Base-by-base conservation (phyloP, 495 filamentous ascomycete genomes). In the Neurospora hispaniola region DNA sequence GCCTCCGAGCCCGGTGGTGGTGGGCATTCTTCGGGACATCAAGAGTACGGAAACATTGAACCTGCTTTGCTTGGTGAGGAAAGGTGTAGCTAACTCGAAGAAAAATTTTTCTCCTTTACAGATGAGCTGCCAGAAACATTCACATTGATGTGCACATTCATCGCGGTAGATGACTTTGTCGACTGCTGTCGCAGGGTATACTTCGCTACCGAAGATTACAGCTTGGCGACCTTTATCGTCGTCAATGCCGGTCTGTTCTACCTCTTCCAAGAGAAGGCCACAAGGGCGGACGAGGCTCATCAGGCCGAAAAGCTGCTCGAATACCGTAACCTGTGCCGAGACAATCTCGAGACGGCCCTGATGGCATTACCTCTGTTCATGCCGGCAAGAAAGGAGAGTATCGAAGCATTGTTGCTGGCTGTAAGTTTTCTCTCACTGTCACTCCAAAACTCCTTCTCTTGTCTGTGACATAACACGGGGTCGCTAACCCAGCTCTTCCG, bases 101-200 rank as follows among this genome's bases (percentile, higher is more conserved):
- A 14, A 42, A 16, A 42, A 42, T 5, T 1, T 42, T 5, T 42
- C 42, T 42, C 41, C 12, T 12, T 6, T 42, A 1, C 42, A 42
- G 42, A 82, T 80, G 72, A 12, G 71, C 68, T 20, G 1, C 81
- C 82, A 3, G 70, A 79, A 27, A 81, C 81, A 74, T 83, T 85
- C 70, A 77, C 81, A 2, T 76, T 83, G 2, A 76, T 83, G 16
- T 82, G 82, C 71, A 78, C 75, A 16, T 82, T 85, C 68, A 76
- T 89, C 11, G 80, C 83, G 9, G 73, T 88, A 38, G 85, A 88
- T 1, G 83, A 86, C 48, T 89, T 91, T 69, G 80, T 81, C n/a
- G 85, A 88, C n/a, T 84, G 84, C 69, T 90, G 87, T 73, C 86
- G 86, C 5, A 82, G 84, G 72, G 81, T 90, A 0, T 91, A 88